A percentile compares a stretch with the other conserved stretches of the same genome.
phyloP scores from a whole-genome alignment of 257 asterid species.

The Coffea canephora region DNA sequence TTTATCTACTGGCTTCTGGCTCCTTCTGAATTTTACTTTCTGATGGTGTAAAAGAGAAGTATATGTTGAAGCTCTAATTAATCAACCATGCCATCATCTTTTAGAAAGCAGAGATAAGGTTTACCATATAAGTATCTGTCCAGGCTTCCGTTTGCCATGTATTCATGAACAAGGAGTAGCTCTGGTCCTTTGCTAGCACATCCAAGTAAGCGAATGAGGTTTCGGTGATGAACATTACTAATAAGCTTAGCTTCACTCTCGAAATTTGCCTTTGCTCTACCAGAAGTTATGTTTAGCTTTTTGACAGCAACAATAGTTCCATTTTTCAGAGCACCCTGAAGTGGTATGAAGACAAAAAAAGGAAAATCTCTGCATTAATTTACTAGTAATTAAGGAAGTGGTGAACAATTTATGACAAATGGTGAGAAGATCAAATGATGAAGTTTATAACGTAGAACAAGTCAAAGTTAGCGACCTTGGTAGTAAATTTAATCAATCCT shows the following conservation, averaged over 20 bases:
- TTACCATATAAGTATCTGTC: constrained; percentile 65
- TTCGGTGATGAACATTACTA: constrained; percentile 89
- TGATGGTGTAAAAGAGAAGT: not conserved
- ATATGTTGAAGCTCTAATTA: not conserved
- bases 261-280: constrained; percentile 65
- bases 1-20: too few relatives aligned
- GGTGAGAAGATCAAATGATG: not conserved
- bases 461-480: not conserved
- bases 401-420: not conserved
- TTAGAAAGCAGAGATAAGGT: constrained; percentile 1
- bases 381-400: not conserved
- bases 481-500: too few relatives aligned
- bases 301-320: constrained; percentile 74
- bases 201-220: constrained; percentile 75
- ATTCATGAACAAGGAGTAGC: constrained; percentile 65
- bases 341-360: not conserved
- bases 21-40: too few relatives aligned
- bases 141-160: constrained; percentile 84
- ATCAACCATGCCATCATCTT: not conserved
- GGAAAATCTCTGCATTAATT: not conserved
- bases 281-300: constrained; percentile 44
- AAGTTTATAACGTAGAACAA: not conserved
- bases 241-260: constrained; percentile 80
- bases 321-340: constrained; percentile 69
- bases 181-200: constrained; percentile 67